phyloP scores from a whole-genome alignment of 2,329 filamentous ascomycete genomes.

The Chaetomiaceae sp. region DNA sequence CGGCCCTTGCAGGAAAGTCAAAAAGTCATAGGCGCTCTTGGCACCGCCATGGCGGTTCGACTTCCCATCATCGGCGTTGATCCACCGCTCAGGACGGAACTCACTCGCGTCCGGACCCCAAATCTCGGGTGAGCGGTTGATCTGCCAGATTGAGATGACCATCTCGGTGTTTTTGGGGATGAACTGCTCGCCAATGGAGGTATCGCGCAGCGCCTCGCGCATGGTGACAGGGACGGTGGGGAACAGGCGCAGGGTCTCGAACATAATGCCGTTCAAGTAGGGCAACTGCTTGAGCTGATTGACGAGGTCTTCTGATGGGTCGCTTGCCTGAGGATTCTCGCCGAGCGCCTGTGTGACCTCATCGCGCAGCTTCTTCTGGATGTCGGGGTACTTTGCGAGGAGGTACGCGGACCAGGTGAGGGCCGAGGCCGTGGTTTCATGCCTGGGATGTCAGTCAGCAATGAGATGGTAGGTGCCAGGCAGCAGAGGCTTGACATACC shows the following conservation, averaged over 20 bases:
- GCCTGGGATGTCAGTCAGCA: constrained; percentile 29
- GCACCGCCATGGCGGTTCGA: constrained; percentile 57
- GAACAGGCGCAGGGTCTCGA: constrained; percentile 63
- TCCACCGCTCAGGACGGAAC: constrained; percentile 68
- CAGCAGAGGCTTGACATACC: constrained; percentile 32
- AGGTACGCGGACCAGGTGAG: constrained; percentile 60
- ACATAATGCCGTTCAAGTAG: constrained; percentile 64
- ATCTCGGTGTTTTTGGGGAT: constrained; percentile 63
- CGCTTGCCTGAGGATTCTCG: background rate
- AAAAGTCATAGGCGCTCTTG: constrained; percentile 60
- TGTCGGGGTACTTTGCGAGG: constrained; percentile 52
- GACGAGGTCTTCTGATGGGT: constrained; percentile 37
- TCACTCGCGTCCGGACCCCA: constrained; percentile 64
- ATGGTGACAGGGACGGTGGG: constrained; percentile 62
- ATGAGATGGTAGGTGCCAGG: background rate
- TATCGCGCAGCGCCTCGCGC: constrained; percentile 53
- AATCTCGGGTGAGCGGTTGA: constrained; percentile 57
- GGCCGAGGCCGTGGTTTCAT: constrained; percentile 62
- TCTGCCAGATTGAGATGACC: constrained; percentile 52
- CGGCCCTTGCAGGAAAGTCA: constrained; percentile 68
- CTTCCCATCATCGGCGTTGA: constrained; percentile 38
- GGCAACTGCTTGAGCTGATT: constrained; percentile 57
- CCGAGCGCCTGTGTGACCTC: constrained; percentile 52
- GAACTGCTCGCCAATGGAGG: constrained; percentile 50
- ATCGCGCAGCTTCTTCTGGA: constrained; percentile 54